These are phyloP conservation scores for Hsuehochloa calcarea DNA, from an alignment of 176 grass and related monocot species.

Conservation along the genomic window DNA sequence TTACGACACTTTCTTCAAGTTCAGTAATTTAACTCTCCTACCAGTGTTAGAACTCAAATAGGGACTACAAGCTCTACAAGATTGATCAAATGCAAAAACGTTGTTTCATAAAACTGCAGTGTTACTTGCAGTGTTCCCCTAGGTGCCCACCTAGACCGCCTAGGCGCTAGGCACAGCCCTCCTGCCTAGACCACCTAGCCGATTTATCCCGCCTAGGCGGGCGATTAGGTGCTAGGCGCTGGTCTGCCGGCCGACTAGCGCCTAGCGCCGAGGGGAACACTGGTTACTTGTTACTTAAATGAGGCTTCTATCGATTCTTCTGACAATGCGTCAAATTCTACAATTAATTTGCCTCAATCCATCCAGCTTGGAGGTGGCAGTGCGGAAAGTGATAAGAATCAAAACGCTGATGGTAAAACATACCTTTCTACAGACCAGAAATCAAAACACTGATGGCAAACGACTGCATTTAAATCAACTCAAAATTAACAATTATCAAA, in stretches of 20 bases:
- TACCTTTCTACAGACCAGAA: conserved; percentile 37
- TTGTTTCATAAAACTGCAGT: conserved; percentile 49
- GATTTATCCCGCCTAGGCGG: too few species aligned
- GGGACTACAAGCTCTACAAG: conserved; percentile 33
- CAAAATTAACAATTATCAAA: too few species aligned
- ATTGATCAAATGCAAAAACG: conserved; percentile 44
- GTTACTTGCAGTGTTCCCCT: too few species aligned
- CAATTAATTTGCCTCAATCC: conserved; percentile 32
- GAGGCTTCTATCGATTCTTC: conserved; percentile 36
- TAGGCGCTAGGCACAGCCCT: too few species aligned
- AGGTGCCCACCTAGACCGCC: too few species aligned
- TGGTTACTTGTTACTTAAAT: conserved; percentile 42
- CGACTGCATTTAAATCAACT: too few species aligned
- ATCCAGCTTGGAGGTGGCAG: conserved; percentile 27
- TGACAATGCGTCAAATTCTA: conserved; percentile 21
- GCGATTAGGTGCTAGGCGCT: too few species aligned
- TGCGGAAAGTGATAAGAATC: conserved; percentile 44
- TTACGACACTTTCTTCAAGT: neutral
- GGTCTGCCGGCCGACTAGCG: too few species aligned
- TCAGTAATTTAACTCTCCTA: conserved; percentile 29
- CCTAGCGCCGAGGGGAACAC: too few species aligned
- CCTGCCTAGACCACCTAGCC: too few species aligned
- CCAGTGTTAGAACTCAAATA: conserved; percentile 42
- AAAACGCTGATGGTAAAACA: conserved; percentile 20
- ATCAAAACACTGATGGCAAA: too few species aligned